A percentile compares a stretch with the other conserved stretches of the same genome.
Conservation (phyloP, 1,284 basidiomycete genomes). For the Malassezia obtusa region DNA sequence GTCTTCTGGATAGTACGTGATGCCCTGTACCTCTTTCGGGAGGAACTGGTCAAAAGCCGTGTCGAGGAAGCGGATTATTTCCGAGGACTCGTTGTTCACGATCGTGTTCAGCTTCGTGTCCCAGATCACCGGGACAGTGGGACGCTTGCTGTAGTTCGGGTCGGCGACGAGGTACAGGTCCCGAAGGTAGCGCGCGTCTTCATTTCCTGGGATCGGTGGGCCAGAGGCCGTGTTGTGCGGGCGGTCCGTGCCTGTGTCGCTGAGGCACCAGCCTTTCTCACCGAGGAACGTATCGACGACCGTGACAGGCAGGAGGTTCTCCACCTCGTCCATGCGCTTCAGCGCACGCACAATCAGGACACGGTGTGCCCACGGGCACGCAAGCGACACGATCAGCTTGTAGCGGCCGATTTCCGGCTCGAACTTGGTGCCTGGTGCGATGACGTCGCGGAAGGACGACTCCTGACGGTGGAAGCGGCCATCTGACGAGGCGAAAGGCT, state of each 20-base stretch:
- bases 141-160: conserved; percentile 50
- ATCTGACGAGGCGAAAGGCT: conserved; percentile 54
- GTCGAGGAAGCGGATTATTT: conserved; percentile 79
- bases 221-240: conserved; percentile 33
- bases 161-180: conserved; percentile 76
- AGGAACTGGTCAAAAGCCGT: conserved; percentile 46
- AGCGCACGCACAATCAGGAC: conserved; percentile 77
- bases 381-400: conserved; percentile 33
- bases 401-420: conserved; percentile 67
- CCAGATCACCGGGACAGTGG: conserved; percentile 69
- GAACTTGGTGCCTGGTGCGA: conserved; percentile 65
- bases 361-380: conserved; percentile 77
- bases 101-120: conserved; percentile 81
- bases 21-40: conserved; percentile 22
- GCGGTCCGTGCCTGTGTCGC: conserved; percentile 42
- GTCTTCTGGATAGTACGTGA: conserved; percentile 60
- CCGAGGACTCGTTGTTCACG: conserved; percentile 61
- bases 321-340: conserved; percentile 77
- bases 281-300: conserved; percentile 77
- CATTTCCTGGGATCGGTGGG: conserved; percentile 35
- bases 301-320: conserved; percentile 55
- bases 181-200: conserved; percentile 59
- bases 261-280: conserved; percentile 76
- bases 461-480: conserved; percentile 72
- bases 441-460: conserved; percentile 62